Evolutionary conservation across 305 asterid genomes (phyloP).

Genomic region (Solanum hybrid): DNA sequence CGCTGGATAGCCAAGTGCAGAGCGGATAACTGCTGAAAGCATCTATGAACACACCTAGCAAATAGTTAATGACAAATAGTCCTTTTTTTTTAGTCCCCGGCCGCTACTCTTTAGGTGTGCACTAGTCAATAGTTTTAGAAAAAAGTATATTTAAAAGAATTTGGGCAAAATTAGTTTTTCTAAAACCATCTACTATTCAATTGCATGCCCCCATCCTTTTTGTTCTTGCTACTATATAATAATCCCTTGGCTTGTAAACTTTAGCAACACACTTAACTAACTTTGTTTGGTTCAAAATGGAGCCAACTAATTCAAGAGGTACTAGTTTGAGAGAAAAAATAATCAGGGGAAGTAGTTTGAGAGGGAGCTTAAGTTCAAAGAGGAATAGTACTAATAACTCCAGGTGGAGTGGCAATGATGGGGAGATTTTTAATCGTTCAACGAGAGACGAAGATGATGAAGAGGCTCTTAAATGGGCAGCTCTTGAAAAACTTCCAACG

Average conservation of each 20-base stretch:
- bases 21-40: neutral
- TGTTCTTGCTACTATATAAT: neutral
- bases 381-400: constrained; percentile 1
- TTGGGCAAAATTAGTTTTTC: neutral
- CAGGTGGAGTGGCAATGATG: constrained; percentile 3
- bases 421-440: constrained; percentile 4
- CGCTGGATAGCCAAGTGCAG: neutral
- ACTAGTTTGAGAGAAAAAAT: constrained; percentile 6
- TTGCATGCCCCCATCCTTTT: neutral
- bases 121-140: neutral
- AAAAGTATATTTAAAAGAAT: neutral
- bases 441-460: constrained; percentile 10
- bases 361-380: neutral
- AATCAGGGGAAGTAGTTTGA: neutral
- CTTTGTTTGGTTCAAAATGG: neutral
- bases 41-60: neutral
- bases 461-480: constrained; percentile 18
- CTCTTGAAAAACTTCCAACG: constrained; percentile 15
- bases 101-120: neutral
- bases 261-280: neutral
- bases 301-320: neutral
- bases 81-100: neutral
- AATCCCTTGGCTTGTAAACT: neutral
- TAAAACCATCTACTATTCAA: neutral
- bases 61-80: neutral